phyloP scores from a whole-genome alignment of 768 basidiomycete species.

The Cantharellus cinnabarinus region DNA sequence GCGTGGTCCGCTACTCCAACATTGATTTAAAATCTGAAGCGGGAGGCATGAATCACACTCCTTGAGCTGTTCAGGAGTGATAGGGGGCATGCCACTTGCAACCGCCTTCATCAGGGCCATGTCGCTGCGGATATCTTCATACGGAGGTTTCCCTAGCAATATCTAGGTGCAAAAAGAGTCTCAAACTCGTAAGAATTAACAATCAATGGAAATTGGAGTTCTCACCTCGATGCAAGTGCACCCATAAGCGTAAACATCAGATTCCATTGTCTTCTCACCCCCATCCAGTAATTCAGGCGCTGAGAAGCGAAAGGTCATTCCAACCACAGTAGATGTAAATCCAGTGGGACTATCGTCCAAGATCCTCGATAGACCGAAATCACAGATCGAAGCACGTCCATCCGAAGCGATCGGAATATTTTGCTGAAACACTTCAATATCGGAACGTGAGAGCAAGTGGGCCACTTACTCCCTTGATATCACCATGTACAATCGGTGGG shows the following conservation, averaged over 20 bases:
- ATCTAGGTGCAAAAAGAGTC: no score
- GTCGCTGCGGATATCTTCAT: no score
- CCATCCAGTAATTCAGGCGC: background rate
- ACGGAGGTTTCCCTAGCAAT: no score
- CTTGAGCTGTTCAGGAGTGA: no score
- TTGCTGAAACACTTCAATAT: background rate
- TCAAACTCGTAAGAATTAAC: no score
- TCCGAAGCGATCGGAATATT: constrained; percentile 1
- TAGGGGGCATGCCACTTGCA: no score
- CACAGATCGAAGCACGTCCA: constrained; percentile 1
- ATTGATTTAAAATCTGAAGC: no score
- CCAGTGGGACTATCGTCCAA: background rate
- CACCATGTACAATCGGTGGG: background rate
- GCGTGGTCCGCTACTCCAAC: no score
- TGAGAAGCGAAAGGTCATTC: background rate
- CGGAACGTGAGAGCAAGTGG: background rate
- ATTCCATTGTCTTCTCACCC: background rate
- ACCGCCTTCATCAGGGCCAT: no score
- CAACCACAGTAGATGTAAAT: background rate
- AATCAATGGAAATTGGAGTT: no score
- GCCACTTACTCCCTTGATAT: background rate
- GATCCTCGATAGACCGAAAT: constrained; percentile 5
- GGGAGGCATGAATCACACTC: no score
- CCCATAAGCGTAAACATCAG: background rate
- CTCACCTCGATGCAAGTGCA: background rate